Evolutionary conservation across 345 rosid species (phyloP), one percentile per base, ranked within the genome.

Genomic region (Gossypioides kirkii): DNA sequence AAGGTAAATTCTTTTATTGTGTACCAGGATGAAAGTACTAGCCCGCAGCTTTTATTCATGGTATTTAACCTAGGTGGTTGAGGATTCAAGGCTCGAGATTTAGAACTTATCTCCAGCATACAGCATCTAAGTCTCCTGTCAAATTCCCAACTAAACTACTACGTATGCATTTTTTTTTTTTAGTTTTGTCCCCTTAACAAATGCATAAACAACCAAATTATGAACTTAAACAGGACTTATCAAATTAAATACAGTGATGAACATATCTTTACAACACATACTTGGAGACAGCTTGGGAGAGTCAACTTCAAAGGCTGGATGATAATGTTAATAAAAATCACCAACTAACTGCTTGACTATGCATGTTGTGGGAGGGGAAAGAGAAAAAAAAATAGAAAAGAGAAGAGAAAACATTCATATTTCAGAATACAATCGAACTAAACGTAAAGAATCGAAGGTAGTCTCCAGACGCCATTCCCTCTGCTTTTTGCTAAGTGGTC

Each of bases 401-500:
- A 42, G 6, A 62, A 8, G 50, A 46, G 36, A 32, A 32, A 41
- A 42, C 1, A 26, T 56, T 87, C 74, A 87, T 16, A 50, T 47
- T 32, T 86, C 93, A 69, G 90, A 83, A 78, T 91, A 81, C 42
- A 92, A 14, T 20, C 60, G 60, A 55, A 55, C 60, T 55, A 55
- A 55, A 20, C 60, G 76, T 73, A 94, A 72, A 8, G 89, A 87
- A 58, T 82, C 82, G 28, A 94, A 94, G 56, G 84, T 69, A 5
- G 95, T 94, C 69, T 62, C 78, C 58, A 91, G 82, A 4, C 91
- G 86, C 97, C 95, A 91, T 28, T 90, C 93, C 61, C 86, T 82
- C 83, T 87, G 98, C 86, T 87, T 94, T 88, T 88, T 91, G 84
- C 68, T 86, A 53, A 94, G 88, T 50, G 95, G 96, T 76, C 98